Percentiles rank a stretch among this genome's conserved stretches.
Evolutionary conservation across 1,139 yeast species (phyloP).

Genomic region (Lodderomyces pseudojiufengensis): DNA sequence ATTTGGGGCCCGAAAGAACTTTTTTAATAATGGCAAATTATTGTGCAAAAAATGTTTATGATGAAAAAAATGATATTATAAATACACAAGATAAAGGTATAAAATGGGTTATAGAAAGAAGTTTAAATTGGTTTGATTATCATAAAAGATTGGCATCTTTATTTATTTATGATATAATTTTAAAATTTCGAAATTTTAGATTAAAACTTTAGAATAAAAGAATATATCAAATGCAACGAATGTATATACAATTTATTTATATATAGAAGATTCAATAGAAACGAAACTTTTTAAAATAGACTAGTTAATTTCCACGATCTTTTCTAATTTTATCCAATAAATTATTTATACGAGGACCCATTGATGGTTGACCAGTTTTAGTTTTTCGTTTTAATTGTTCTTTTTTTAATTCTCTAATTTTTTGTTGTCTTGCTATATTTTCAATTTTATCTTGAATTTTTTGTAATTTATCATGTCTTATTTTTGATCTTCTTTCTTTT

Average conservation of each 20-base stretch:
- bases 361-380: conserved; percentile 75
- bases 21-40: conserved; percentile 86
- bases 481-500: conserved; percentile 40
- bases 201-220: no score
- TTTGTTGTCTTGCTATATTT: conserved; percentile 20
- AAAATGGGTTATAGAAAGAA: conserved; percentile 34
- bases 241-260: conserved; percentile 1
- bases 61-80: conserved; percentile 53
- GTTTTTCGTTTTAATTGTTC: conserved; percentile 58
- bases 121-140: conserved; percentile 48
- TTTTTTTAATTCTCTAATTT: conserved; percentile 42
- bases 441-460: conserved; percentile 23
- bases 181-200: conserved; percentile 22
- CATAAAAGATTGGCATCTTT: conserved; percentile 53
- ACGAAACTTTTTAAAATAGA: no score
- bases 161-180: conserved; percentile 49
- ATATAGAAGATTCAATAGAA: conserved; percentile 1
- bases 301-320: conserved; percentile 26
- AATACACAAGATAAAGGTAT: conserved; percentile 27
- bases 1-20: conserved; percentile 84
- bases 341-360: conserved; percentile 85
- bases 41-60: conserved; percentile 77
- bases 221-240: no score
- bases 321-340: conserved; percentile 72
- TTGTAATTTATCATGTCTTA: conserved; percentile 29